These are phyloP conservation scores for Cordia subcordata DNA, from an alignment of 257 asterid genomes.

Conservation along the genomic window DNA sequence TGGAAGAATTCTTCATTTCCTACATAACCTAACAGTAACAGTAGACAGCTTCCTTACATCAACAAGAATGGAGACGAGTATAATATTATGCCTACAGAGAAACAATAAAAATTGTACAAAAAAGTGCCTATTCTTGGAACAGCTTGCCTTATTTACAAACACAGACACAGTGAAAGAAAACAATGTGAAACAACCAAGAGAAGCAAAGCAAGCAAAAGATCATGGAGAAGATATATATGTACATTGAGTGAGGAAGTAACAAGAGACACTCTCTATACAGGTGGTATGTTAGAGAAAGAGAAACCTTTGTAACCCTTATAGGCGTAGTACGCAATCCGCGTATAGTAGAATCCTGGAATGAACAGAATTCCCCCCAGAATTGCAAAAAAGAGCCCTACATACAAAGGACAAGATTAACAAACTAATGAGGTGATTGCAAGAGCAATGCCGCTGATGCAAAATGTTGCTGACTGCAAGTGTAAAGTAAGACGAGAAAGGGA, in stretches of 20 bases:
- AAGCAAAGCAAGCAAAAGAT: background rate
- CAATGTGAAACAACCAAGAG: background rate
- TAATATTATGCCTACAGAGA: background rate
- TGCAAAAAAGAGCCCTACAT: conserved; percentile 78
- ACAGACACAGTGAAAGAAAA: background rate
- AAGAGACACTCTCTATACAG: conserved; percentile 42
- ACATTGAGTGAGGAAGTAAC: conserved; percentile 32
- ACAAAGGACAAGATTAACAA: background rate
- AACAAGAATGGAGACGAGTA: background rate
- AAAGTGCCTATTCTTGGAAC: background rate
- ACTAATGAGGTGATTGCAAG: background rate
- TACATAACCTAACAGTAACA: background rate
- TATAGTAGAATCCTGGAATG: conserved; percentile 92
- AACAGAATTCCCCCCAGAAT: conserved; percentile 78
- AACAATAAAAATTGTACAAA: background rate
- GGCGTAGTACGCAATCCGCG: conserved; percentile 91
- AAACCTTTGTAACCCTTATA: conserved; percentile 95
- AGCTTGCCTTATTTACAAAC: background rate
- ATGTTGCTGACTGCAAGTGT: too few species aligned
- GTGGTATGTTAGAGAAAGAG: conserved; percentile 86
- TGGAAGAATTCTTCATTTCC: too few species aligned
- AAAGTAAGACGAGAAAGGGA: too few species aligned
- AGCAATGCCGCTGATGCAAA: background rate
- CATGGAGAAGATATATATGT: conserved; percentile 27
- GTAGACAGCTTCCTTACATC: too few species aligned